phyloP scores from a whole-genome alignment of 805 yeast genomes.

The Cyberlindnera subsufficiens region DNA sequence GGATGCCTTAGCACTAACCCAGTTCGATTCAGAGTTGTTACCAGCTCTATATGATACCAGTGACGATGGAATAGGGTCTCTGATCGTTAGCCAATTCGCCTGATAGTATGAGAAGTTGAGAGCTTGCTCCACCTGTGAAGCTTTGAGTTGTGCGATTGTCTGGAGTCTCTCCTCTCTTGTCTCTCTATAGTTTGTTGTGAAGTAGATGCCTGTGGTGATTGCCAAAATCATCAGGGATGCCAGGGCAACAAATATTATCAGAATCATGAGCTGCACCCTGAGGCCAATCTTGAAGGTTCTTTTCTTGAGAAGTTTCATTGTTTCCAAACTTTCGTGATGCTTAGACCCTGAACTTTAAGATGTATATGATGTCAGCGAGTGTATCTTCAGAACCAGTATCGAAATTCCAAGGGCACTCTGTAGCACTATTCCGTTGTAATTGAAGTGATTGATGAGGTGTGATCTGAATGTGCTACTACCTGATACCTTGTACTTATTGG shows the following conservation, averaged over 20 bases:
- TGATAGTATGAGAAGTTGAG: constrained; percentile 62
- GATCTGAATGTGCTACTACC: too few relatives aligned
- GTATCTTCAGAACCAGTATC: not conserved
- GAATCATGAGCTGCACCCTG: constrained; percentile 65
- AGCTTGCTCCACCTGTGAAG: constrained; percentile 71
- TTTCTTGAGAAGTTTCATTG: not conserved
- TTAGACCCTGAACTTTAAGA: not conserved
- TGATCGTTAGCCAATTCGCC: constrained; percentile 54
- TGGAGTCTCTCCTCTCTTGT: constrained; percentile 65
- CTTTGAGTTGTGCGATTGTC: constrained; percentile 75
- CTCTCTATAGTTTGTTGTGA: constrained; percentile 53
- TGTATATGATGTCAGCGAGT: not conserved
- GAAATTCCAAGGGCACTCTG: too few relatives aligned
- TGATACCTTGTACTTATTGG: too few relatives aligned
- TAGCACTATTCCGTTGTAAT: too few relatives aligned
- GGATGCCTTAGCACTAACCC: constrained; percentile 41
- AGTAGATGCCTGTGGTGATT: constrained; percentile 70
- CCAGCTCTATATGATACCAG: constrained; percentile 66
- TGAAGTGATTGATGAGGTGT: too few relatives aligned
- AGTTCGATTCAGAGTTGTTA: constrained; percentile 46
- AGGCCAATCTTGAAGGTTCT: constrained; percentile 43
- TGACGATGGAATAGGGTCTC: constrained; percentile 56
- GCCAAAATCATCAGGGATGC: constrained; percentile 69
- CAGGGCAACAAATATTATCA: constrained; percentile 65
- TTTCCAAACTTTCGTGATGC: not conserved